Conservation (phyloP, 306 rosid genomes). For the Sindora glabra region DNA sequence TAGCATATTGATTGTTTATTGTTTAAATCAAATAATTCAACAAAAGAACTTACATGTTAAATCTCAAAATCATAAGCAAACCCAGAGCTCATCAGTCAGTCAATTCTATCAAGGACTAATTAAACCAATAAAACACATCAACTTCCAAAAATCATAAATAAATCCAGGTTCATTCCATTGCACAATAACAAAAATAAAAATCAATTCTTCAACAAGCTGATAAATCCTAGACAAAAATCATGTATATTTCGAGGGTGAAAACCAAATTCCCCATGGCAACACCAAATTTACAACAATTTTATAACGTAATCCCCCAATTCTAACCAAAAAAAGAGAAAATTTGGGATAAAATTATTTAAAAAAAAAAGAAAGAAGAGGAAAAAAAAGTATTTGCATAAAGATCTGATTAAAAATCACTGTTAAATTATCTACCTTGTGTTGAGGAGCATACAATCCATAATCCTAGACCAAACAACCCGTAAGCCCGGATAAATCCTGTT, state of each 20-base stretch:
- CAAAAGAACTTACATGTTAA: too few species aligned
- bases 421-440: conserved; percentile 37
- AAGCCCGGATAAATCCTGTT: conserved; percentile 53
- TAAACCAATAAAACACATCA: too few species aligned
- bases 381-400: neutral
- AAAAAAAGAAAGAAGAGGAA: neutral
- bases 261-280: neutral
- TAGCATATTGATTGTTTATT: neutral
- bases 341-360: neutral
- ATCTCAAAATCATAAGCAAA: neutral
- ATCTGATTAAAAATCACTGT: neutral
- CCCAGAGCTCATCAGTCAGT: neutral
- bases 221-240: neutral
- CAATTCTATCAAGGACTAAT: too few species aligned
- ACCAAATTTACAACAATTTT: neutral
- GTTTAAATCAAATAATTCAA: neutral
- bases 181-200: too few species aligned
- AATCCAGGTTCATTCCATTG: too few species aligned
- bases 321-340: neutral
- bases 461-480: conserved; percentile 55
- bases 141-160: too few species aligned
- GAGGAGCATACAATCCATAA: conserved; percentile 57
- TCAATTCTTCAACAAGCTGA: neutral
- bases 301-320: conserved; percentile 7
- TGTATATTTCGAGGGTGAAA: too few species aligned